A percentile compares a stretch with the other conserved stretches of the same genome.
Evolutionary conservation across 257 asterid genomes (phyloP).

Genomic region (Ocimum tenuiflorum): DNA sequence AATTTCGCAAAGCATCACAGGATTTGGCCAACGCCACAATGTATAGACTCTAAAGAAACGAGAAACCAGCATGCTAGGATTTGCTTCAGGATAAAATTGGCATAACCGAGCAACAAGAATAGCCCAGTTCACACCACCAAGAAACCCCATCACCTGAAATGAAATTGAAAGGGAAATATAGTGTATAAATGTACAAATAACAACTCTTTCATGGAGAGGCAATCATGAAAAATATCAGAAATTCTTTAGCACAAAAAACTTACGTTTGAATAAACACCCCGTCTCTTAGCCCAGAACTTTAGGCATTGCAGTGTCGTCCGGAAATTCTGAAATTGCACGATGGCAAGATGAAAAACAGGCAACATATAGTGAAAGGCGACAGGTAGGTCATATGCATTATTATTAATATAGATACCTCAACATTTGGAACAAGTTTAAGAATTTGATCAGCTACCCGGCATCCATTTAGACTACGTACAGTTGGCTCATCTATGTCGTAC

Average conservation of each 20-base stretch:
- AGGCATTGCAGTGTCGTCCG: constrained; percentile 71
- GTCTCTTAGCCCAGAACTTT: constrained; percentile 90
- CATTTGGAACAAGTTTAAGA: constrained; percentile 78
- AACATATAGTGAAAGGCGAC: neutral
- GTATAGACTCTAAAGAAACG: constrained; percentile 88
- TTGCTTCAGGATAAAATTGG: constrained; percentile 87
- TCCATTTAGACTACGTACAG: constrained; percentile 91
- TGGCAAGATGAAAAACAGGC: neutral
- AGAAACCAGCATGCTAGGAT: constrained; percentile 89
- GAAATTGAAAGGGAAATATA: neutral
- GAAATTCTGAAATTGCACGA: constrained; percentile 44
- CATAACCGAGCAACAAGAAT: constrained; percentile 92
- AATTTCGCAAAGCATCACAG: constrained; percentile 86
- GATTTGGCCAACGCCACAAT: constrained; percentile 96
- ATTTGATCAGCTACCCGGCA: constrained; percentile 96
- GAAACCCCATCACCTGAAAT: constrained; percentile 90
- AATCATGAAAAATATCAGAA: neutral
- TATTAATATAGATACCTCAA: constrained; percentile 45
- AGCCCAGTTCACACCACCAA: constrained; percentile 98
- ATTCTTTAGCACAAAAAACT: constrained; percentile 18
- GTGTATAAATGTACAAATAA: neutral
- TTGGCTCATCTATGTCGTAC: constrained; percentile 77
- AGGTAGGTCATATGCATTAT: neutral
- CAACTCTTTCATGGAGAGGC: neutral
- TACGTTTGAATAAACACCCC: constrained; percentile 94